A percentile compares a stretch with the other conserved stretches of the same genome.
Evolutionary conservation across 1,284 basidiomycete genomes (phyloP).

Genomic region (Inonotus hispidus): DNA sequence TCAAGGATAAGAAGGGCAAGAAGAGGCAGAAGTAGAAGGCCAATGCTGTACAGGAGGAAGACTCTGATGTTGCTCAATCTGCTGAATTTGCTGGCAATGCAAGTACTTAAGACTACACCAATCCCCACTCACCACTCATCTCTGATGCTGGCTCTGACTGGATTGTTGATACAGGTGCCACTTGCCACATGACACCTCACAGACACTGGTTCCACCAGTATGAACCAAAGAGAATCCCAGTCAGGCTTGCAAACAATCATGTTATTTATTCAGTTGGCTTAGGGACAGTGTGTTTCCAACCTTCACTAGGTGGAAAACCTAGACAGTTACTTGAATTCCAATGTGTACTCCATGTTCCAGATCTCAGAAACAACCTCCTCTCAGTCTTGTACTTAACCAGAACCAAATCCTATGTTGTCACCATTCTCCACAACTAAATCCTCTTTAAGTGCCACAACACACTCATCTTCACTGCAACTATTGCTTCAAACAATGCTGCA

Average conservation of each 20-base stretch:
- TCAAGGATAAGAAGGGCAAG: neutral
- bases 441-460: neutral
- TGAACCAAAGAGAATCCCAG: neutral
- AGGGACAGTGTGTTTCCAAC: neutral
- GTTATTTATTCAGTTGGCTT: slow-evolving; percentile 1
- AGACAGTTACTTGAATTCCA: slow-evolving; percentile 25
- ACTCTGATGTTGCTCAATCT: neutral
- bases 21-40: neutral
- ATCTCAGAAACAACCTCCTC: neutral
- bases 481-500: slow-evolving; percentile 19
- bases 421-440: neutral
- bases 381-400: slow-evolving; percentile 28
- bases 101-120: slow-evolving; percentile 19
- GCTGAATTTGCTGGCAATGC: neutral
- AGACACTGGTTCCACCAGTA: slow-evolving; percentile 1
- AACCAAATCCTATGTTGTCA: slow-evolving; percentile 20
- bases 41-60: neutral
- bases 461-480: slow-evolving; percentile 16
- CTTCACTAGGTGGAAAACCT: slow-evolving; percentile 19
- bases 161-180: neutral
- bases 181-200: neutral
- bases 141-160: neutral
- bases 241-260: neutral
- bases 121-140: neutral
- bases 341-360: slow-evolving; percentile 28